Evolutionary conservation across 1,139 yeast genomes (phyloP).

Genomic region (Nadsonia starkeyi-henricii): DNA sequence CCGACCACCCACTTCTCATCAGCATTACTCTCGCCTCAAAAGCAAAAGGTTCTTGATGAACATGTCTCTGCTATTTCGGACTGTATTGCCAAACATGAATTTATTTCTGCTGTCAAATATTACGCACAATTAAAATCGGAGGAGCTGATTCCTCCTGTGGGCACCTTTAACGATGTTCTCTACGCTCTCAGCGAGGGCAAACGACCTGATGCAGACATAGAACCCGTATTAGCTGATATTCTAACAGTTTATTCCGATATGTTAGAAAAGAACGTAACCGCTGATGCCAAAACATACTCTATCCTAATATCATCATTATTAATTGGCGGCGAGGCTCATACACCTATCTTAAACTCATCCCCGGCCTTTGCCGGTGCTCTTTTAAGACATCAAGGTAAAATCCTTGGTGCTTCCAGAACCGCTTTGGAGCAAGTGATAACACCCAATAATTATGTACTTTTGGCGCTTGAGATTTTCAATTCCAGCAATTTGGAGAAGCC

Average conservation of each 20-base stretch:
- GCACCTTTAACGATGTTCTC: neutral
- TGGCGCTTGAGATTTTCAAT: slow-evolving; percentile 18
- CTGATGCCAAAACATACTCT: slow-evolving; percentile 20
- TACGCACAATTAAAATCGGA: neutral
- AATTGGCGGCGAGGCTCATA: slow-evolving; percentile 7
- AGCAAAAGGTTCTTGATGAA: neutral
- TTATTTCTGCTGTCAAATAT: neutral
- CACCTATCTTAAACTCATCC: slow-evolving; percentile 10
- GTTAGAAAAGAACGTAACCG: slow-evolving; percentile 15
- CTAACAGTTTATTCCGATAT: slow-evolving; percentile 21
- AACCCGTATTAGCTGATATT: slow-evolving; percentile 3
- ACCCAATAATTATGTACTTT: slow-evolving; percentile 13
- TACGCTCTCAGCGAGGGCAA: neutral
- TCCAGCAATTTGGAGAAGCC: slow-evolving; percentile 17
- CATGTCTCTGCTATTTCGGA: neutral
- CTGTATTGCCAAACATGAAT: neutral
- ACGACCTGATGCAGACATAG: neutral
- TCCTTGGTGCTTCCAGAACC: slow-evolving; percentile 8
- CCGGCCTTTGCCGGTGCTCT: slow-evolving; percentile 5
- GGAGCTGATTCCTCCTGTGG: neutral
- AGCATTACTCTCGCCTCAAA: neutral
- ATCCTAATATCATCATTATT: slow-evolving; percentile 17
- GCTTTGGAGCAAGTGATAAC: slow-evolving; percentile 10
- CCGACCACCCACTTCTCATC: neutral
- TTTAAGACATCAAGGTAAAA: slow-evolving; percentile 8